These are phyloP conservation scores for Thamnidium elegans DNA, from an alignment of 192 early-diverging fungal species.

Conservation along the genomic window DNA sequence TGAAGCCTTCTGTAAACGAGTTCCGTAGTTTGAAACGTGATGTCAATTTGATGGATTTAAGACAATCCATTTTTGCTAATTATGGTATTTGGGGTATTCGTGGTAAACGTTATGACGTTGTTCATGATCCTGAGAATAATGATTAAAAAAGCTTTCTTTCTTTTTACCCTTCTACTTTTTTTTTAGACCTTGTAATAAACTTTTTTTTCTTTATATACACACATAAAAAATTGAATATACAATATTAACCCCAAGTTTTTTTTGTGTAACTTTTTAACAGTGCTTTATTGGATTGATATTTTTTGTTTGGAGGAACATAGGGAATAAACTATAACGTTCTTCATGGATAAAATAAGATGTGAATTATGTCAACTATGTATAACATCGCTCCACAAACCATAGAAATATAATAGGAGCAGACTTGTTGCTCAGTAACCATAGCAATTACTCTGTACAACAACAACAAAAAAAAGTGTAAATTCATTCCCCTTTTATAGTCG, in stretches of 20 bases:
- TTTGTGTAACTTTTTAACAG: not conserved
- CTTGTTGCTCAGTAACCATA: not conserved
- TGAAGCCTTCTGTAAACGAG: constrained; percentile 62
- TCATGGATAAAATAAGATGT: no score
- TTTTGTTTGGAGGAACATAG: no score
- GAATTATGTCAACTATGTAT: no score
- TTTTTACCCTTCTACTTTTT: not conserved
- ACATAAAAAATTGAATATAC: not conserved
- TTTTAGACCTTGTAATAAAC: not conserved
- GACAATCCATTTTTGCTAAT: constrained; percentile 70
- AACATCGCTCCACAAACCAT: not conserved
- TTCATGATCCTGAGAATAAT: constrained; percentile 25
- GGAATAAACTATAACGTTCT: no score
- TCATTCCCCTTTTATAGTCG: not conserved
- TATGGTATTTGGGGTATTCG: constrained; percentile 80
- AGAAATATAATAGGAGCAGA: not conserved
- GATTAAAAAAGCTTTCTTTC: constrained; percentile 6
- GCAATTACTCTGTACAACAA: no score
- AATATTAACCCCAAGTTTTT: not conserved
- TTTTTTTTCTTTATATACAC: constrained; percentile 1
- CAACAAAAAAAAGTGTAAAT: not conserved
- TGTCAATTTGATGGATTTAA: constrained; percentile 66
- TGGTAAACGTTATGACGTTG: constrained; percentile 78
- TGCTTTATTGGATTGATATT: not conserved
- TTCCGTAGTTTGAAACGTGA: constrained; percentile 73